Conservation (phyloP, 192 early-diverging fungal genomes). For the Gryganskiella cystojenkinii region DNA sequence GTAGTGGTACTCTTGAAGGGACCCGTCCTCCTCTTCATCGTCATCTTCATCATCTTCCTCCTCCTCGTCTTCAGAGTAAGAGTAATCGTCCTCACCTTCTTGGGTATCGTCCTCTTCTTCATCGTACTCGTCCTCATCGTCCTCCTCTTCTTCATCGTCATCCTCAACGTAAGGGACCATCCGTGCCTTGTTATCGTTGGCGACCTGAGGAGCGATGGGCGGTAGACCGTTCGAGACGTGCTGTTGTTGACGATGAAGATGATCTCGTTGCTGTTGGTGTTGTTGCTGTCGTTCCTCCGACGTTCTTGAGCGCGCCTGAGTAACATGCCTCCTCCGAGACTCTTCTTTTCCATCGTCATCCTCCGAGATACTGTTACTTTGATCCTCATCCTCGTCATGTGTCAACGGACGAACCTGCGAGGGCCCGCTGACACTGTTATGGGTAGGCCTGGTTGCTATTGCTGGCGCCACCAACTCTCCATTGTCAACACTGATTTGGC, state of each 20-base stretch:
- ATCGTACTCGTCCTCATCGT: constrained; percentile 1
- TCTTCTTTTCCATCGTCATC: too few relatives aligned
- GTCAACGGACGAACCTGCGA: too few relatives aligned
- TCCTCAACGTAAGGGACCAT: constrained; percentile 26
- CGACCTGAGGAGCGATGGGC: background rate
- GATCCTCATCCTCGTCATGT: too few relatives aligned
- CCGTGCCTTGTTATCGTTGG: constrained; percentile 13
- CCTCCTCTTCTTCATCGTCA: constrained; percentile 22
- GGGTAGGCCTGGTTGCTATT: too few relatives aligned
- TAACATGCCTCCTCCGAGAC: too few relatives aligned
- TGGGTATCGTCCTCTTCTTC: constrained; percentile 34
- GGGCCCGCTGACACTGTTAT: too few relatives aligned
- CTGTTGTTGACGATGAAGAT: background rate
- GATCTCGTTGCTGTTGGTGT: background rate
- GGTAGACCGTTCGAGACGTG: too few relatives aligned
- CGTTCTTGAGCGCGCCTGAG: too few relatives aligned
- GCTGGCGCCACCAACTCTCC: too few relatives aligned
- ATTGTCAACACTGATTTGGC: too few relatives aligned
- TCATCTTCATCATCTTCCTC: constrained; percentile 25
- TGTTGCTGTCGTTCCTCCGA: constrained; percentile 2
- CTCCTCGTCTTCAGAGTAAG: constrained; percentile 42
- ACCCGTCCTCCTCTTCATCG: constrained; percentile 26
- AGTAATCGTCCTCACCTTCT: constrained; percentile 35
- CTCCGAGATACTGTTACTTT: too few relatives aligned
- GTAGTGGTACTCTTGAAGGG: constrained; percentile 10